These are phyloP conservation scores for Penicillium sp. DNA, from an alignment of 2,329 filamentous ascomycete genomes.

Conservation along the genomic window DNA sequence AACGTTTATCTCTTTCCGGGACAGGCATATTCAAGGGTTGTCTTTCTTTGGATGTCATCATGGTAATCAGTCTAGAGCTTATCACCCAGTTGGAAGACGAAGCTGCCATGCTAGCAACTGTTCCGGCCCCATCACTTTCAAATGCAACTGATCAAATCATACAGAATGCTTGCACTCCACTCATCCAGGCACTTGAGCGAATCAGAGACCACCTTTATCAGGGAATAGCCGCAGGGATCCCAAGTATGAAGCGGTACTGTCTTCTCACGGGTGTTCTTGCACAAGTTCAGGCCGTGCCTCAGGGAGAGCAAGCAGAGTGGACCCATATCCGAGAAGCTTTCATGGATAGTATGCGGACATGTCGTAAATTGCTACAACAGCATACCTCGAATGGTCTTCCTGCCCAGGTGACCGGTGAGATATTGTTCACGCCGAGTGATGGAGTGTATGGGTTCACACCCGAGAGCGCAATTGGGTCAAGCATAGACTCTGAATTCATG, in stretches of 20 bases:
- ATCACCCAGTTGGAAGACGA: conserved; percentile 26
- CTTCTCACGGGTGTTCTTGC: conserved; percentile 18
- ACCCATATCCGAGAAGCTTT: conserved; percentile 15
- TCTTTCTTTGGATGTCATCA: conserved; percentile 21
- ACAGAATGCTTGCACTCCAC: conserved; percentile 10
- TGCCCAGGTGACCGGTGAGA: background rate
- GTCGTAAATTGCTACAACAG: conserved; percentile 14
- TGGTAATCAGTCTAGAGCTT: conserved; percentile 19
- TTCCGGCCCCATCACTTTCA: background rate
- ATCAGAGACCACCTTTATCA: conserved; percentile 15
- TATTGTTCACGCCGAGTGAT: background rate
- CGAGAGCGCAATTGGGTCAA: conserved; percentile 19
- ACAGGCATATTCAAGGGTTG: conserved; percentile 22
- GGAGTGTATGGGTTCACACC: conserved; percentile 18
- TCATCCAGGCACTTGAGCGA: conserved; percentile 15
- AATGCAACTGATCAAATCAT: conserved; percentile 13
- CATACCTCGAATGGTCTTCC: conserved; percentile 9
- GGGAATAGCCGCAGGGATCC: conserved; percentile 18
- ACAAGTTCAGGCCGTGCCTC: conserved; percentile 11
- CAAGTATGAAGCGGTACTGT: conserved; percentile 25
- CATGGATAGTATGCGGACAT: conserved; percentile 16
- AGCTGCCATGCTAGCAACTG: conserved; percentile 5
- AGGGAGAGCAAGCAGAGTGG: conserved; percentile 8
- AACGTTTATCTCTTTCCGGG: conserved; percentile 21
- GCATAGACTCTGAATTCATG: conserved; percentile 17